These are phyloP conservation scores for Sarcodon aspratus DNA, from an alignment of 768 basidiomycete species.

Conservation along the genomic window DNA sequence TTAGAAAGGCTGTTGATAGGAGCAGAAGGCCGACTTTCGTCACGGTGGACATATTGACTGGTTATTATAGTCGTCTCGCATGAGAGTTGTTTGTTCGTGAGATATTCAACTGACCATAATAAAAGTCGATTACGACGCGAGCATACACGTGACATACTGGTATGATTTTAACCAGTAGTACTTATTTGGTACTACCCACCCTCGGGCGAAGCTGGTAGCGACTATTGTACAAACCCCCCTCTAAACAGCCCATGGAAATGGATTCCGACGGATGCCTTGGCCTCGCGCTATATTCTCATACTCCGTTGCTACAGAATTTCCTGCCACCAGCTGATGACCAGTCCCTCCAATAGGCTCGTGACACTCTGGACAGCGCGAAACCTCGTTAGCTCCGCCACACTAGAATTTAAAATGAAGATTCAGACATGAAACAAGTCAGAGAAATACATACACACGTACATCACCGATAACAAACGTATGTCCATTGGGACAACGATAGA, in stretches of 20 bases:
- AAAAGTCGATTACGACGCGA: too few relatives aligned
- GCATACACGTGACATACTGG: too few relatives aligned
- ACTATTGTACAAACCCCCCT: too few relatives aligned
- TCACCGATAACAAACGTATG: constrained; percentile 18
- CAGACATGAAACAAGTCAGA: background rate
- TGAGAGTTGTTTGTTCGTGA: too few relatives aligned
- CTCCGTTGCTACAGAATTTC: constrained; percentile 10
- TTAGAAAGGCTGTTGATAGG: background rate
- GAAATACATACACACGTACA: constrained; percentile 4
- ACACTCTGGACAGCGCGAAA: constrained; percentile 15
- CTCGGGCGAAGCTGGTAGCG: too few relatives aligned
- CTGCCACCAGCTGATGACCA: constrained; percentile 8
- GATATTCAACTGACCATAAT: too few relatives aligned
- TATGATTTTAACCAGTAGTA: too few relatives aligned
- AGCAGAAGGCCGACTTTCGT: background rate
- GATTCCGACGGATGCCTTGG: constrained; percentile 10
- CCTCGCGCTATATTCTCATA: constrained; percentile 12
- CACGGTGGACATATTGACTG: background rate
- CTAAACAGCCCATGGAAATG: constrained; percentile 11
- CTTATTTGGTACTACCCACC: too few relatives aligned
- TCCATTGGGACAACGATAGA: constrained; percentile 21
- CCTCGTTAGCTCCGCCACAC: constrained; percentile 17
- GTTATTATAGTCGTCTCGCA: too few relatives aligned
- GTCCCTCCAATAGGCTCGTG: constrained; percentile 16
- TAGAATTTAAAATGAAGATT: constrained; percentile 1